Base-by-base conservation (phyloP, 768 basidiomycete species). In the Xerocomus brunneocitrinus region DNA sequence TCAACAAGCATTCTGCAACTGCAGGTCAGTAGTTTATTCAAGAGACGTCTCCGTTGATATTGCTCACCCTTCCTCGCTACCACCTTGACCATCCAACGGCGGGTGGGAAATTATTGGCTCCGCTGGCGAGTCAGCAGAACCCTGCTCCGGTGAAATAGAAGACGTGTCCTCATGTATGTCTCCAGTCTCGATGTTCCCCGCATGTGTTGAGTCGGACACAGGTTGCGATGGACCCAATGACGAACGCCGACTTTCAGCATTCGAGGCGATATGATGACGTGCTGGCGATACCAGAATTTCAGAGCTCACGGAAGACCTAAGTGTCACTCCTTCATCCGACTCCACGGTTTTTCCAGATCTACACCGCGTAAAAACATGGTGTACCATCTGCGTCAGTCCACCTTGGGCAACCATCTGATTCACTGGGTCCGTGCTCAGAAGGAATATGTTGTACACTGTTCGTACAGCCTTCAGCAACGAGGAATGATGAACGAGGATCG, bases 321-420 rank as follows among this genome's bases (percentile, higher is more conserved):
- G 42, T 30, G 55, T 39, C 44, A 54, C 31, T 53, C 53, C 52
- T 52, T 60, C 59, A 28, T 57, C 65, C 19, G 40, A 49, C n/a
- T 61, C 60, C 38, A 47, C 35, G 27, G 50, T 27, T 27, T 56
- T 55, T 46, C 65, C 69, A 28, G 76, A 62, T 66, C 77, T 78
- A 63, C 91, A 91, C 22, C 97, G 82, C 13, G 87, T 80, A 67
- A 99, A 98, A 52, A 98, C 85, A 63, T 98, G 95, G 62, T 97
- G 89, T 3, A 98, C 94, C 86, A 99, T 98, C 69, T 99, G 97
- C 0, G 93, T 94, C 16, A 99, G 80, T 16, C 95, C 93, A 19
- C 95, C 97, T 70, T 99, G 97, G 16, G 97, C 97, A 35, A 99
- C 95, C 76, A 91, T 95, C 72, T 98, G 97, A 60, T 95, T 98